phyloP scores from a whole-genome alignment of 2,329 filamentous ascomycete genomes.

The Penicillium sp. region DNA sequence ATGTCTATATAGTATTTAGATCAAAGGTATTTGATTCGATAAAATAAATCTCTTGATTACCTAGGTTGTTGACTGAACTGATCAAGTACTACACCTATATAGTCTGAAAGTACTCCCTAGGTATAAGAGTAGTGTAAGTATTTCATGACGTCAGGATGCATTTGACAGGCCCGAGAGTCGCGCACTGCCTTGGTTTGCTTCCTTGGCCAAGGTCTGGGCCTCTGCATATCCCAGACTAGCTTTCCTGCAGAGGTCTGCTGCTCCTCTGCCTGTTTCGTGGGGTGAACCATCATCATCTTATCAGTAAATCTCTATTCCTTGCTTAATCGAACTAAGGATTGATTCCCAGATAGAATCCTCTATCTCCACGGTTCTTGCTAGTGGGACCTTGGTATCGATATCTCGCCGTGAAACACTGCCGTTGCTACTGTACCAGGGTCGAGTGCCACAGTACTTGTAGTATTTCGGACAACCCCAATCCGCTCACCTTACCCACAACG shows the following conservation, averaged over 20 bases:
- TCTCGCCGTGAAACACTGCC: not conserved
- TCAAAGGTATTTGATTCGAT: no score
- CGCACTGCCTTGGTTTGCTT: constrained; percentile 20
- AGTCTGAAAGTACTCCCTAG: no score
- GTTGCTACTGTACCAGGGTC: not conserved
- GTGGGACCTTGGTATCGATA: not conserved
- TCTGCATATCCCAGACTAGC: not conserved
- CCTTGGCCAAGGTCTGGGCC: constrained; percentile 20
- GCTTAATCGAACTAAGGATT: no score
- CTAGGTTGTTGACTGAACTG: no score
- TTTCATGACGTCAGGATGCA: constrained; percentile 24
- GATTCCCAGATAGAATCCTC: not conserved
- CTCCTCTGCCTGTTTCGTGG: not conserved
- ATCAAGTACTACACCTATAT: no score
- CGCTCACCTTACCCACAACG: constrained; percentile 12
- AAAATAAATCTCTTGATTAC: no score
- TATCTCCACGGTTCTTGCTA: not conserved
- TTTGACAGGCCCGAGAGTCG: constrained; percentile 19
- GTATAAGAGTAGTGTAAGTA: no score
- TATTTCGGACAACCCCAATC: constrained; percentile 7
- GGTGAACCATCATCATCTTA: not conserved
- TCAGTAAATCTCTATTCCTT: not conserved
- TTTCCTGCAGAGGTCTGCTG: not conserved
- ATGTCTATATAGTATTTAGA: no score
- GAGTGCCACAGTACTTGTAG: not conserved